Evolutionary conservation across 2,329 filamentous ascomycete species (phyloP).

Genomic region (Rutstroemia sp.): DNA sequence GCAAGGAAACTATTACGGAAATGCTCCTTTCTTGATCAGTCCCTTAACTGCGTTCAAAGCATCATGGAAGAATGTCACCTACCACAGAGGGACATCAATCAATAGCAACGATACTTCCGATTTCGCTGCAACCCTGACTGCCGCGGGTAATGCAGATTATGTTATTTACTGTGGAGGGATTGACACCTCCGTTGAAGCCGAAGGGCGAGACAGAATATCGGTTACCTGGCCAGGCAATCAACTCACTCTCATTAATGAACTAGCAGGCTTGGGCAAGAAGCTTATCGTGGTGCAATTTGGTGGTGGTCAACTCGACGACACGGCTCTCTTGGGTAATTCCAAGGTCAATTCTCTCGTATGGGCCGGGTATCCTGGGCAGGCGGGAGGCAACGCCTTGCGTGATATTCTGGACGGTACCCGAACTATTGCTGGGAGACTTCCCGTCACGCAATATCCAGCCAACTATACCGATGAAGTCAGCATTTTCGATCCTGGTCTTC

Average conservation of each 20-base stretch:
- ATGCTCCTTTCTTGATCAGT: conserved; percentile 16
- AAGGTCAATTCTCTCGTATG: conserved; percentile 47
- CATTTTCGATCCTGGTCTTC: conserved; percentile 50
- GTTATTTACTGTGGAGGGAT: conserved; percentile 50
- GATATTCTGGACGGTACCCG: conserved; percentile 43
- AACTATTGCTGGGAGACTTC: conserved; percentile 37
- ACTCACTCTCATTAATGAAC: conserved; percentile 41
- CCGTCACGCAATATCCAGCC: conserved; percentile 48
- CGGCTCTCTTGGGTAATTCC: conserved; percentile 39
- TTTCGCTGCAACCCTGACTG: neutral
- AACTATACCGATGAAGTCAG: conserved; percentile 43
- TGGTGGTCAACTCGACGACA: conserved; percentile 31
- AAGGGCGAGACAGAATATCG: conserved; percentile 40
- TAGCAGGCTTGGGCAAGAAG: conserved; percentile 39
- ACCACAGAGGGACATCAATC: conserved; percentile 32
- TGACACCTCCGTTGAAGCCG: conserved; percentile 43
- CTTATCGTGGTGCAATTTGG: conserved; percentile 46
- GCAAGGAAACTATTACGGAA: conserved; percentile 22
- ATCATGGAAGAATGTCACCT: conserved; percentile 8
- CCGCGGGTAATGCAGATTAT: conserved; percentile 33
- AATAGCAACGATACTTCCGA: neutral
- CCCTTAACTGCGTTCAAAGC: conserved; percentile 37
- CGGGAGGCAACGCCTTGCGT: conserved; percentile 47
- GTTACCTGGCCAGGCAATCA: conserved; percentile 47
- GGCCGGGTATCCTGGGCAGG: conserved; percentile 53